Evolutionary conservation across 805 yeast species (phyloP), one percentile per base, ranked within the genome.

Genomic region (Hanseniaspora meyeri): DNA sequence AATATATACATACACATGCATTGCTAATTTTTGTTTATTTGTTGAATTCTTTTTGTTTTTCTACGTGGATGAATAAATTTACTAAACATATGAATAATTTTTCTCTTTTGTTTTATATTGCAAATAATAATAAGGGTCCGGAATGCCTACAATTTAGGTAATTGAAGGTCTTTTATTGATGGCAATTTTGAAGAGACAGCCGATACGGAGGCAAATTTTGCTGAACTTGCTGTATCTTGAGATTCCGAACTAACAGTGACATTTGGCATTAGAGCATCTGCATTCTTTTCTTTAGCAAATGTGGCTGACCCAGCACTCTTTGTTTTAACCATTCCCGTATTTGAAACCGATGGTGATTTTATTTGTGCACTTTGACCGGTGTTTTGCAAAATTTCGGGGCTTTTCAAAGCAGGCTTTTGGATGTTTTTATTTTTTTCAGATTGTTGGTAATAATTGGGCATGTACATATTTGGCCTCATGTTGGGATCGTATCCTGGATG

Each of bases 401-500:
- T 40, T 27, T 40, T 40, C 6, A 19, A 19, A 24, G 20, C 43
- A 20, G 27, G 27, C 27, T 24, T 24, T 24, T 40, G 16, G 19
- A 27, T 9, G 31, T 5, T 40, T 8, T 43, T 43, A 7, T 24
- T 27, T 10, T 27, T 43, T 29, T 43, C 36, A 14, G 47, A 11
- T 6, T 43, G 11, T 29, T 43, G 47, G 27, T 46, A 46, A 31
- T n/a, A 19, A 2, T 19, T 17, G 10, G 27, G 27, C 38, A 32
- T 17, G 38, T 17, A 32, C 16, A 27, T 87, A 95, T 66, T 71
- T 87, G 66, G 70, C 74, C 59, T 81, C 83, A 72, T 87, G 95
- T 66, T 76, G 85, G 63, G 81, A 83, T 69, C 70, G 91, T 60
- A 87, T 82, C 66, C 73, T 86, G 62, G 95, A 87, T 67, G 82